Percentiles rank a stretch among this genome's conserved stretches.
These are phyloP conservation scores for Ajuga reptans DNA, from an alignment of 305 asterid genomes.

Conservation along the genomic window DNA sequence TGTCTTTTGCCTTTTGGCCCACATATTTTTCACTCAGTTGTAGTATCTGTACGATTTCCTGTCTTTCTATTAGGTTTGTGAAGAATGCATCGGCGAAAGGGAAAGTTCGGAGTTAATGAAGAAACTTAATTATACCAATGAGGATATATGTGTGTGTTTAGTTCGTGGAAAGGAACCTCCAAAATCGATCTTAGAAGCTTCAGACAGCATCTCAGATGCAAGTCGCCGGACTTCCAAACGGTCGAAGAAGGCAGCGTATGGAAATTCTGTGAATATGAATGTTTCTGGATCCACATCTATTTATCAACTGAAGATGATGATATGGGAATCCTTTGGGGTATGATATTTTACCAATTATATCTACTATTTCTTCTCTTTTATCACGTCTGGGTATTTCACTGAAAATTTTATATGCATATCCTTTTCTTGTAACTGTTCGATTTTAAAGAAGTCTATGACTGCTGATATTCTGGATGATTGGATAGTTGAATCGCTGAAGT, in stretches of 20 bases:
- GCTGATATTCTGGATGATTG: conserved; percentile 10
- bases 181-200: conserved; percentile 77
- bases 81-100: conserved; percentile 91
- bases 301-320: conserved; percentile 96
- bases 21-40: background rate
- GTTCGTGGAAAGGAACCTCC: conserved; percentile 93
- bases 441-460: background rate
- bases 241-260: conserved; percentile 72
- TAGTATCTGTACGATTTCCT: conserved; percentile 9
- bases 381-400: background rate
- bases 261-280: conserved; percentile 74
- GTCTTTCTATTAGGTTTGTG: conserved; percentile 59
- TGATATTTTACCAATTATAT: conserved; percentile 20
- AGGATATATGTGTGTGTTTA: conserved; percentile 77
- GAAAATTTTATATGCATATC: background rate
- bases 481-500: background rate
- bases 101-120: conserved; percentile 80
- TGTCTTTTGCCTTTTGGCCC: conserved; percentile 11
- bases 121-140: conserved; percentile 75
- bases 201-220: conserved; percentile 52
- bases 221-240: conserved; percentile 91
- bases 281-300: conserved; percentile 84
- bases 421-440: background rate
- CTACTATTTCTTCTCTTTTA: conserved; percentile 3
- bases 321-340: conserved; percentile 99